Evolutionary conservation across 2,329 filamentous ascomycete species (phyloP), one percentile per base, ranked within the genome.

Genomic region (Fusarium foetens): DNA sequence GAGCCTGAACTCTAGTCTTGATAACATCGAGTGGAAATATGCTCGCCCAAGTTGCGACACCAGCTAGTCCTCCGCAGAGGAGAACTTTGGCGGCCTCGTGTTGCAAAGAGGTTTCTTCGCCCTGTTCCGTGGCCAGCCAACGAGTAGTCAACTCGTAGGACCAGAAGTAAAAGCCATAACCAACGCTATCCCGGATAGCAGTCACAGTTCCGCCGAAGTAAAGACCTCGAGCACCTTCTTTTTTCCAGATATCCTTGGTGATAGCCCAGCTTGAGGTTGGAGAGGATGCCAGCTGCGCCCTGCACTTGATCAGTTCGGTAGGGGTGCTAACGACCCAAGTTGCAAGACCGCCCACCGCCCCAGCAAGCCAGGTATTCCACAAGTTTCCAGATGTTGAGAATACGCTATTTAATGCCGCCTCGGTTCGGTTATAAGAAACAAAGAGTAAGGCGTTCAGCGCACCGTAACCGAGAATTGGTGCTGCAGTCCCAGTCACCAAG

Each of bases 131-230:
- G 7, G 82, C 82, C 23, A 84, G 83, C 80, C 90, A 85, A 59
- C 85, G 83, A 39, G 92, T 94, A 71, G 87, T 89, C 65, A 95
- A 84, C 81, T 97, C 93, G 78, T 98, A 98, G 2, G 92, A 92
- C 93, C 93, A 97, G 81, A 98, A 98, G 79, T 98, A 98, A 81
- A 98, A 98, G 0, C 95, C 95, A 82, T 98, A 98, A n/a, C 95
- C 95, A 61, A 98, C 88, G 64, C 92, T 92, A 81, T 98, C 95
- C 54, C 95, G 87, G 43, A 95, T 79, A 58, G 92, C 93, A 1
- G 95, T 98, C 21, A 98, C 90, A 1, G 84, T 85, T 25, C 95
- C 95, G 25, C 94, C 95, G 69, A 91, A 88, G 79, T 97, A 98
- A 27, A 98, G 81, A 0, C 94, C 95, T 42, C 86, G 85, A 7